Conservation (phyloP, 2,329 filamentous ascomycete genomes). For the Aspergillus sp. region DNA sequence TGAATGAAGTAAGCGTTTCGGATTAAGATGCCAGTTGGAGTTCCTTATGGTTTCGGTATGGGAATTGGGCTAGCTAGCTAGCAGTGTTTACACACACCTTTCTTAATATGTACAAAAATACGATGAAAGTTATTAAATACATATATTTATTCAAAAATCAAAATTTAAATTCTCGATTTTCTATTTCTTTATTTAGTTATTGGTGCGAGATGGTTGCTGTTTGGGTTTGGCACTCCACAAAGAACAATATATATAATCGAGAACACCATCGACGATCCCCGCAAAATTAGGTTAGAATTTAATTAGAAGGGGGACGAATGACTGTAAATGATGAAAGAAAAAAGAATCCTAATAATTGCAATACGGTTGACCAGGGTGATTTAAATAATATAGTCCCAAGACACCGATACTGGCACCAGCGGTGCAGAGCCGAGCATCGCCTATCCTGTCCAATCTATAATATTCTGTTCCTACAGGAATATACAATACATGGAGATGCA, state of each 20-base stretch:
- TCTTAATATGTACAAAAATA: not conserved
- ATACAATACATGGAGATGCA: constrained; percentile 14
- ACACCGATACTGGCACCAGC: not conserved
- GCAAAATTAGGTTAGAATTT: too few relatives aligned
- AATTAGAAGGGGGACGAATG: not conserved
- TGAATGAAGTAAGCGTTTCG: constrained; percentile 7
- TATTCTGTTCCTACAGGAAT: not conserved
- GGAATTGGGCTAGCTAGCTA: not conserved
- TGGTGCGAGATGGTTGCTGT: too few relatives aligned
- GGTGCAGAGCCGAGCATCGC: not conserved
- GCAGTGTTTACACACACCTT: not conserved
- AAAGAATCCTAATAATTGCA: not conserved
- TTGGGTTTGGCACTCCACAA: too few relatives aligned
- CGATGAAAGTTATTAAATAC: constrained; percentile 1
- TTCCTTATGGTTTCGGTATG: not conserved
- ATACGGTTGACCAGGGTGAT: not conserved
- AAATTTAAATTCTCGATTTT: not conserved
- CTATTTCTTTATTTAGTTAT: not conserved
- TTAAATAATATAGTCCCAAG: not conserved
- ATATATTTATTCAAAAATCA: not conserved
- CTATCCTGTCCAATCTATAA: not conserved
- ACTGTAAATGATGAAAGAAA: too few relatives aligned
- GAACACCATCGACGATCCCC: too few relatives aligned
- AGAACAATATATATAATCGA: too few relatives aligned
- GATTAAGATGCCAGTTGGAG: constrained; percentile 6